Conservation (phyloP, 2,329 filamentous ascomycete species). For the Xylaria sp. region DNA sequence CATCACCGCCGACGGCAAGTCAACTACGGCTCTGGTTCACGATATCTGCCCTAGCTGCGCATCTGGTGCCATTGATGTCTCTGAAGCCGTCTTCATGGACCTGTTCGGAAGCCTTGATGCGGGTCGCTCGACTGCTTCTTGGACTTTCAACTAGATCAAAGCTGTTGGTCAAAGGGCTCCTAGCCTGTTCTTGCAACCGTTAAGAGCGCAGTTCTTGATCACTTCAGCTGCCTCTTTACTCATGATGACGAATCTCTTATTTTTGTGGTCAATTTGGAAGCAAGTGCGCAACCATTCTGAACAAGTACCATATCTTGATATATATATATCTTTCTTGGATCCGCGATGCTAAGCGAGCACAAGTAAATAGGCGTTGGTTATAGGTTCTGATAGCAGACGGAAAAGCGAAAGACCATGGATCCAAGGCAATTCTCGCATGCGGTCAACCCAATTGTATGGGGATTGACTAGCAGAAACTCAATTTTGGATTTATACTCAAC, state of each 20-base stretch:
- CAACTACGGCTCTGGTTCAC: constrained; percentile 67
- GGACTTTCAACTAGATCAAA: constrained; percentile 40
- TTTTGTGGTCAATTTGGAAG: constrained; percentile 22
- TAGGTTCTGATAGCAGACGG: constrained; percentile 20
- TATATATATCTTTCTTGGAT: constrained; percentile 15
- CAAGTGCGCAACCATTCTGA: constrained; percentile 6
- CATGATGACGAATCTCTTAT: constrained; percentile 31
- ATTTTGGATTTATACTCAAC: not conserved
- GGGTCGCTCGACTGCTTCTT: constrained; percentile 41
- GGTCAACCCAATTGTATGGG: not conserved
- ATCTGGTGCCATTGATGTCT: constrained; percentile 66
- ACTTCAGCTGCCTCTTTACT: constrained; percentile 3
- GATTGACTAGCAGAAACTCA: not conserved
- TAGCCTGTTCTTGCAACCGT: not conserved
- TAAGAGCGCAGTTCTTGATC: not conserved
- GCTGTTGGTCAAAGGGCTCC: not conserved
- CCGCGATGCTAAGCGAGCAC: constrained; percentile 14
- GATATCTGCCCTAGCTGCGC: constrained; percentile 83
- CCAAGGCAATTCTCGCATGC: constrained; percentile 5
- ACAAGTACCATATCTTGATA: constrained; percentile 13
- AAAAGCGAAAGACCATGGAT: not conserved
- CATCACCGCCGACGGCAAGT: constrained; percentile 66
- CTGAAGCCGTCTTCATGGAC: constrained; percentile 52
- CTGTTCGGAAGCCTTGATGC: constrained; percentile 27
- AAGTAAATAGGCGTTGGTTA: constrained; percentile 25